Evolutionary conservation across 257 asterid species (phyloP), one percentile per base, ranked within the genome.

Genomic region (Thymus mandschuricus): DNA sequence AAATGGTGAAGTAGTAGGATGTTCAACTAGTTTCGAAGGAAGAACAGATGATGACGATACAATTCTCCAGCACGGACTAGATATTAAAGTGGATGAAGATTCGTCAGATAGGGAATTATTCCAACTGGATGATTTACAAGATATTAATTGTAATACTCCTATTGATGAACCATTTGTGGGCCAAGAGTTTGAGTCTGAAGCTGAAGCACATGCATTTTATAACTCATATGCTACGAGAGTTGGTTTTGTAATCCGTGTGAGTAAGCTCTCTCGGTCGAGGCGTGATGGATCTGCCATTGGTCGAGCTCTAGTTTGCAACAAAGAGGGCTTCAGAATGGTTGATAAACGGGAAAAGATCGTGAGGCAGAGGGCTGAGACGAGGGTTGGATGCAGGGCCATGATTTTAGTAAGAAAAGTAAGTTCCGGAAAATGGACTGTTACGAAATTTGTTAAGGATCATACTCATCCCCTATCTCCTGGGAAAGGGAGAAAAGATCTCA

Each of bases 311-410:
- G 99, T 95, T 72, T 95, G 99, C 86, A 95, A 95, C 79, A 92
- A 95, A 80, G 99, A 95, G 89, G 99, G 99, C 49, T 92, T 86
- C 75, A 81, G 98, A 78, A 88, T 84, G 86, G 92, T 97, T 6
- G 99, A 95, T 75, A 95, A 84, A 82, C 90, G 98, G 3, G 99
- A 92, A 73, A 95, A 92, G 80, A 79, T 95, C 69, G 95, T 95
- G 13, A 68, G 98, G 76, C 99, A 95, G 80, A 87, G 99, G 62
- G 88, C 84, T 10, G 99, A 95, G 84, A 95, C 99, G 3, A 86
- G 99, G 80, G 99, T 95, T 69, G 99, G 99, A 50, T 95, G 99
- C 85, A 83, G 97, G 78, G 97, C 97, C 21, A 95, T 95, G 99
- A 76, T 95, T 81, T 85, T 95, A 74, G 96, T 95, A 62, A 87